Evolutionary conservation across 441 rosid genomes (phyloP).

Genomic region (Erysimum cheiri): DNA sequence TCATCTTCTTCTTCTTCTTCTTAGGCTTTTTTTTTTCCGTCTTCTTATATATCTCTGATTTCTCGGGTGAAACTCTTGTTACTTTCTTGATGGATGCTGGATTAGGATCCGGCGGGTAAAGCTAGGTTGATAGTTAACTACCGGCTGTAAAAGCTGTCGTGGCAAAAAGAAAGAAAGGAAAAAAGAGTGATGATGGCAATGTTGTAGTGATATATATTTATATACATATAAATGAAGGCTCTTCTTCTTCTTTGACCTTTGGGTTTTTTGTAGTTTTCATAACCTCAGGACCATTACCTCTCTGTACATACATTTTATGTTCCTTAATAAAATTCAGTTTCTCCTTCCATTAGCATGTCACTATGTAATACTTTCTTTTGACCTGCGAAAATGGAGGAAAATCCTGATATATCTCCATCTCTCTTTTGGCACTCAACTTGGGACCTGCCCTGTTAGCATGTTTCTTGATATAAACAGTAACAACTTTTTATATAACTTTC

Average conservation of each 20-base stretch:
- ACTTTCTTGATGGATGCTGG: constrained; percentile 22
- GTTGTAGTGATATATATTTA: constrained; percentile 35
- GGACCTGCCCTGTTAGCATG: too few species aligned
- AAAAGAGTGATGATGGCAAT: constrained; percentile 29
- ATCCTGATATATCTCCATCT: too few species aligned
- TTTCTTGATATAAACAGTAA: too few species aligned
- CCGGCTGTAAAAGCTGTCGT: constrained; percentile 27
- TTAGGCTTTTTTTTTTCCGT: neutral
- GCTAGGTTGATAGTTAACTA: constrained; percentile 28
- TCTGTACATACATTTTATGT: constrained; percentile 41
- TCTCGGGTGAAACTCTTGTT: constrained; percentile 23
- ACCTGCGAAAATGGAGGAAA: neutral
- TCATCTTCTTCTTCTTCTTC: constrained; percentile 32
- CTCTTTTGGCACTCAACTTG: too few species aligned
- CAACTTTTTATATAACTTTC: too few species aligned
- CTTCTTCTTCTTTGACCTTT: constrained; percentile 28
- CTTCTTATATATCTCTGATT: constrained; percentile 7
- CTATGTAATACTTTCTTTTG: neutral
- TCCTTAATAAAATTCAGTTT: constrained; percentile 36
- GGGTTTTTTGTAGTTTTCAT: constrained; percentile 6
- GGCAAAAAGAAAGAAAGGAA: constrained; percentile 12
- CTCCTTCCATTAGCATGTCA: constrained; percentile 7
- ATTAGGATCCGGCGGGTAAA: constrained; percentile 21
- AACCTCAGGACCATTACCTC: constrained; percentile 27
- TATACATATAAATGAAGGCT: constrained; percentile 26